These are phyloP conservation scores for Tricladium varicosporioides DNA, from an alignment of 2,329 filamentous ascomycete genomes.

Conservation along the genomic window DNA sequence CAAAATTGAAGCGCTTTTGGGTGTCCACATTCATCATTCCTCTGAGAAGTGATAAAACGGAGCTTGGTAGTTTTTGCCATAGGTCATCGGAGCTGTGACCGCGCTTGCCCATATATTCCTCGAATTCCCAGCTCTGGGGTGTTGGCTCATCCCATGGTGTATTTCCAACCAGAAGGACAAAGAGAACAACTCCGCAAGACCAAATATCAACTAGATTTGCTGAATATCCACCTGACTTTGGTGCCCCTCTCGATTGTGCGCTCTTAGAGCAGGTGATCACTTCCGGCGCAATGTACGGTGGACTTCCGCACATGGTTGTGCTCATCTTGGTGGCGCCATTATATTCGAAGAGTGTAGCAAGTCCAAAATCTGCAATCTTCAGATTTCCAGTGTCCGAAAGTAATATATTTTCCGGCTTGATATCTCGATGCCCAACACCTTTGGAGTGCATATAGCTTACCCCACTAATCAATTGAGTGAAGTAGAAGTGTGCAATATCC, in stretches of 20 bases:
- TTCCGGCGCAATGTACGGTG: conserved; percentile 96
- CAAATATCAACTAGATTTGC: conserved; percentile 89
- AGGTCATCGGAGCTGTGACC: conserved; percentile 82
- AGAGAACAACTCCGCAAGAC: conserved; percentile 97
- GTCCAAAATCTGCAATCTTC: conserved; percentile 95
- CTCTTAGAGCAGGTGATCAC: conserved; percentile 58
- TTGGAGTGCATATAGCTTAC: conserved; percentile 96
- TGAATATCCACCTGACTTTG: conserved; percentile 59
- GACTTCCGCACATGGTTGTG: conserved; percentile 89
- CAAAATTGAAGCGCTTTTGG: conserved; percentile 74
- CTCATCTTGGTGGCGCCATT: conserved; percentile 80
- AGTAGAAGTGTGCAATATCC: conserved; percentile 96
- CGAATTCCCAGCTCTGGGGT: conserved; percentile 80
- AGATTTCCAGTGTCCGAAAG: conserved; percentile 80
- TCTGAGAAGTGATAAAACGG: conserved; percentile 77
- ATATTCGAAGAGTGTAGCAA: conserved; percentile 91
- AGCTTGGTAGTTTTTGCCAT: conserved; percentile 74
- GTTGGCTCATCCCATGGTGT: conserved; percentile 97
- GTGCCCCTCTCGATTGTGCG: conserved; percentile 45
- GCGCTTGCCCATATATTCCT: conserved; percentile 77
- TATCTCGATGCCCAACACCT: conserved; percentile 87
- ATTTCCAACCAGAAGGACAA: conserved; percentile 91
- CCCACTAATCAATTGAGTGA: conserved; percentile 84
- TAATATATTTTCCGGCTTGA: conserved; percentile 94
- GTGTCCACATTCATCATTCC: conserved; percentile 90